phyloP scores from a whole-genome alignment of 2,329 filamentous ascomycete species.

The Amauroascus verrucosus region DNA sequence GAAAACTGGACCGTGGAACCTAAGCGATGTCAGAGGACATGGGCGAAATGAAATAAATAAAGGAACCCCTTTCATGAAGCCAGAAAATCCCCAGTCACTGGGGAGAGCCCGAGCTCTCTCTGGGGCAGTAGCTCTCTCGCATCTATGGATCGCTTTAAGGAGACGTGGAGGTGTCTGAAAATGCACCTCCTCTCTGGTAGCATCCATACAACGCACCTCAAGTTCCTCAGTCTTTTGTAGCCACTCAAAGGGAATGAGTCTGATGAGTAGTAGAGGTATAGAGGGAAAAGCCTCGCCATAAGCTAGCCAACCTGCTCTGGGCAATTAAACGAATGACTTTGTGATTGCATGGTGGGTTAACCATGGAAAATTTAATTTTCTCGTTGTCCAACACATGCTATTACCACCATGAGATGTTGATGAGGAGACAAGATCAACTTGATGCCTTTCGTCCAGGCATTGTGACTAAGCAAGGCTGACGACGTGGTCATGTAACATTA shows the following conservation, averaged over 20 bases:
- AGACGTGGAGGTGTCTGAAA: conserved; percentile 11
- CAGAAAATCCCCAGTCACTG: conserved; percentile 13
- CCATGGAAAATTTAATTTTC: neutral
- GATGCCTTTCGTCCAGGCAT: too few species aligned
- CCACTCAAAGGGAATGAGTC: conserved; percentile 14
- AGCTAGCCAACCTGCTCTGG: conserved; percentile 10
- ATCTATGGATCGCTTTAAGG: conserved; percentile 13
- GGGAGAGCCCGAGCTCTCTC: conserved; percentile 2
- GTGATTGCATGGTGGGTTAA: neutral
- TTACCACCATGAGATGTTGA: neutral
- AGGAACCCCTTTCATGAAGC: conserved; percentile 11
- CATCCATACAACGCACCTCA: conserved; percentile 13
- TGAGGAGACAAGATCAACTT: neutral
- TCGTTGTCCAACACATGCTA: too few species aligned
- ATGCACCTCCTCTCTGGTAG: conserved; percentile 7
- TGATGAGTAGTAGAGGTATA: conserved; percentile 8
- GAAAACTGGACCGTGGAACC: conserved; percentile 11
- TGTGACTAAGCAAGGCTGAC: too few species aligned
- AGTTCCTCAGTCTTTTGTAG: conserved; percentile 15
- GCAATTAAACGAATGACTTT: conserved; percentile 3
- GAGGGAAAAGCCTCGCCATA: conserved; percentile 9
- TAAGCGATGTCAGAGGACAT: conserved; percentile 1
- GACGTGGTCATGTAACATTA: too few species aligned
- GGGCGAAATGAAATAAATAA: neutral
- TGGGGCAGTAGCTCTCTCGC: conserved; percentile 6